Conservation (phyloP, 2,329 filamentous ascomycete species). For the Colletotrichum orchidophilum region DNA sequence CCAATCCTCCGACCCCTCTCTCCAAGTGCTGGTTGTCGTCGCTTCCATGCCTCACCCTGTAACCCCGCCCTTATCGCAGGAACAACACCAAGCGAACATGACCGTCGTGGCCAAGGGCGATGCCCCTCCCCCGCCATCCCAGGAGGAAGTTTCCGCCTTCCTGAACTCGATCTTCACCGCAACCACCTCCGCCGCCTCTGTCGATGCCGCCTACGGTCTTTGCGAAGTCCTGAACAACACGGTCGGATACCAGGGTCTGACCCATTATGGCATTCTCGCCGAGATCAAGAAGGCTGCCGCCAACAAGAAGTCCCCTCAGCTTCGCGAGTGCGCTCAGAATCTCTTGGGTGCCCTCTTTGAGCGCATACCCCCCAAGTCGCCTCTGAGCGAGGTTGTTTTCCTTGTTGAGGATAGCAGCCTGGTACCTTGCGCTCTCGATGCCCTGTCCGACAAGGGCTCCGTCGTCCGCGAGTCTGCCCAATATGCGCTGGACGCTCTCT, state of each 20-base stretch:
- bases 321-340: constrained; percentile 93
- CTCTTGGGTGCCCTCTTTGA: constrained; percentile 94
- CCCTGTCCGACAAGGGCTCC: constrained; percentile 87
- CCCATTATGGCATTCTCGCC: constrained; percentile 62
- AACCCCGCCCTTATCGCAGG: constrained; percentile 50
- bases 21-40: constrained; percentile 1
- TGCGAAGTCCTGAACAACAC: constrained; percentile 66
- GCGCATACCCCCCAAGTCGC: constrained; percentile 81
- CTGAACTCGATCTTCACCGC: constrained; percentile 75
- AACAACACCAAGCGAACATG: constrained; percentile 36
- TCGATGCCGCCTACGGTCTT: constrained; percentile 71
- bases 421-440: constrained; percentile 79
- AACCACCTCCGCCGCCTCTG: constrained; percentile 73
- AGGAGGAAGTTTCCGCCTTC: constrained; percentile 72
- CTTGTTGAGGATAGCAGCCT: constrained; percentile 82
- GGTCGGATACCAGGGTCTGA: constrained; percentile 62
- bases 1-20: constrained; percentile 1
- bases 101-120: constrained; percentile 56
- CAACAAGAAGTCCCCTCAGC: constrained; percentile 92
- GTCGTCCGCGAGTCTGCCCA: constrained; percentile 92
- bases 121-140: constrained; percentile 66
- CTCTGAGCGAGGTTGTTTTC: constrained; percentile 82
- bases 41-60: constrained; percentile 58
- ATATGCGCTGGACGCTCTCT: constrained; percentile 92
- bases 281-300: constrained; percentile 77